These are phyloP conservation scores for Rhytidiadelphus loreus DNA, from an alignment of 225 moss, liverwort and hornwort species.

Conservation along the genomic window DNA sequence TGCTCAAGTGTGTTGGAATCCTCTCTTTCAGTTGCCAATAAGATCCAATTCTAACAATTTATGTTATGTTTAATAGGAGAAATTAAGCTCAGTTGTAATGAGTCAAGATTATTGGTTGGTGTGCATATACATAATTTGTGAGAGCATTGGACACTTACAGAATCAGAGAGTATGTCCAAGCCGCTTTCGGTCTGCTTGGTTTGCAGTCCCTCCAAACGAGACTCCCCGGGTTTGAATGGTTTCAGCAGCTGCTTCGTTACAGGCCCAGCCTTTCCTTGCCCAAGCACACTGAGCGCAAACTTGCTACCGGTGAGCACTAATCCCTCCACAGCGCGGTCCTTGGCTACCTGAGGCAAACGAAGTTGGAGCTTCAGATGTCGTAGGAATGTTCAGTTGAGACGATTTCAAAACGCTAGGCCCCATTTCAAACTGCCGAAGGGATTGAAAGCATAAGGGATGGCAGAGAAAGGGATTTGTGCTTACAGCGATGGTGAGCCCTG, in stretches of 20 bases:
- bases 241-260: conserved; percentile 77
- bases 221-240: conserved; percentile 69
- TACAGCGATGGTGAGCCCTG: conserved; percentile 86
- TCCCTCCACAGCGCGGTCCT: conserved; percentile 92
- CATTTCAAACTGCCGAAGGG: not conserved
- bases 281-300: conserved; percentile 84
- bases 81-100: not conserved
- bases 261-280: conserved; percentile 49
- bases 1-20: not conserved
- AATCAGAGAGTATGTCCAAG: conserved; percentile 51
- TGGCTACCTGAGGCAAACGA: conserved; percentile 52
- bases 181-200: conserved; percentile 53
- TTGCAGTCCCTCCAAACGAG: conserved; percentile 47
- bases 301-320: conserved; percentile 63
- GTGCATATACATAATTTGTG: not conserved
- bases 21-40: too few relatives aligned
- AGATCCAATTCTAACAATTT: not conserved
- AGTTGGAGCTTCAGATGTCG: not conserved
- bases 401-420: not conserved
- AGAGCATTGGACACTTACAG: conserved; percentile 22
- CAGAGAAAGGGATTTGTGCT: not conserved
- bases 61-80: too few relatives aligned
- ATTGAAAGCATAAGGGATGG: not conserved
- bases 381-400: not conserved
- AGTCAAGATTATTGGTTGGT: not conserved